These are phyloP conservation scores for Fusarium compactum DNA, from an alignment of 2,329 filamentous ascomycete genomes.

Conservation along the genomic window DNA sequence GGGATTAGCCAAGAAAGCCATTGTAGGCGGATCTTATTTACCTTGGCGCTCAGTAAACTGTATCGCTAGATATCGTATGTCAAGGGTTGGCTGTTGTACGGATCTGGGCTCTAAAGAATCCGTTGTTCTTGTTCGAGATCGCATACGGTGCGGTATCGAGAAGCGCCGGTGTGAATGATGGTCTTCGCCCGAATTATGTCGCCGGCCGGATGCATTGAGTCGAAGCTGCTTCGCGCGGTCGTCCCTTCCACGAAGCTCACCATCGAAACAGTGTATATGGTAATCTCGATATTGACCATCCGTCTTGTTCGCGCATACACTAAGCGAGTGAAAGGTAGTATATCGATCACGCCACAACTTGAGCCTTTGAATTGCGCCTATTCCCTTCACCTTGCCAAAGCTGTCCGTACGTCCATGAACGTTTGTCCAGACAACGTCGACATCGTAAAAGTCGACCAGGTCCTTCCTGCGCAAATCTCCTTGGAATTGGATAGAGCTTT, in stretches of 20 bases:
- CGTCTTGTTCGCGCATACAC: conserved; percentile 61
- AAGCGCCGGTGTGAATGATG: conserved; percentile 54
- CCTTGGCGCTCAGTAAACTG: conserved; percentile 63
- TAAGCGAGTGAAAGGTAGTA: conserved; percentile 61
- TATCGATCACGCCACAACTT: conserved; percentile 65
- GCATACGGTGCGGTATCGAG: conserved; percentile 58
- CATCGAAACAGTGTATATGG: conserved; percentile 61
- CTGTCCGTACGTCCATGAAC: conserved; percentile 61
- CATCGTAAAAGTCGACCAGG: conserved; percentile 63
- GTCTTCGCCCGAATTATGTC: conserved; percentile 57
- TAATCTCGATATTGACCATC: conserved; percentile 63
- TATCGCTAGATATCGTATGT: conserved; percentile 63
- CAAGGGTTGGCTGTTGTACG: conserved; percentile 47
- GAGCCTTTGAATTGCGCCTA: conserved; percentile 64
- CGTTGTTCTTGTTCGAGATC: conserved; percentile 53
- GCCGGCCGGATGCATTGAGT: conserved; percentile 56
- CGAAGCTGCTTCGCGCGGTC: conserved; percentile 60
- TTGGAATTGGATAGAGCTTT: conserved; percentile 62
- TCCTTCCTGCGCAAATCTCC: conserved; percentile 62
- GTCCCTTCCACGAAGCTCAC: conserved; percentile 60
- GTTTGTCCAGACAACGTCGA: conserved; percentile 66
- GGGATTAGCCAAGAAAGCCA: conserved; percentile 16
- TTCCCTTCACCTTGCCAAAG: conserved; percentile 63
- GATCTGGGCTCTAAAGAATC: conserved; percentile 44
- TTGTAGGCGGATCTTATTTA: conserved; percentile 41